A percentile compares a stretch with the other conserved stretches of the same genome.
Evolutionary conservation across 257 asterid species (phyloP).

Genomic region (Linaria vulgaris): DNA sequence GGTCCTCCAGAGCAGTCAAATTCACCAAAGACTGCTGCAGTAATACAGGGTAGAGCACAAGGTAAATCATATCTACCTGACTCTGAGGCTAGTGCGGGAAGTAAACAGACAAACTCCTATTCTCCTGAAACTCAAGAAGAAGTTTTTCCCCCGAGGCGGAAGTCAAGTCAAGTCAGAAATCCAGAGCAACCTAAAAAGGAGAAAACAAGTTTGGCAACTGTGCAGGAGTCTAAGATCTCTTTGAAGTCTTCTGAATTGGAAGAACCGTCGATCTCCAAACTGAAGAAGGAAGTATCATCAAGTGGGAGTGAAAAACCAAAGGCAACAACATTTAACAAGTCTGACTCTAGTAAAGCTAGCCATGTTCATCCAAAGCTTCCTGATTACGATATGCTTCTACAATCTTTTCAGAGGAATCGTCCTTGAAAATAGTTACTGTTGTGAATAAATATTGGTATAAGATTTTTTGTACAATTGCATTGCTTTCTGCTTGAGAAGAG

Average conservation of each 20-base stretch:
- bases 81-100: constrained; percentile 23
- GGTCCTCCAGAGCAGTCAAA: constrained; percentile 27
- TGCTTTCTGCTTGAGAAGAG: constrained; percentile 14
- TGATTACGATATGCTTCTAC: constrained; percentile 63
- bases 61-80: constrained; percentile 18
- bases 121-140: constrained; percentile 30
- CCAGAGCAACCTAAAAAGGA: constrained; percentile 36
- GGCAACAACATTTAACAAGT: constrained; percentile 26
- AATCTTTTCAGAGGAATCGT: constrained; percentile 49
- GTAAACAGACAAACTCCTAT: constrained; percentile 26
- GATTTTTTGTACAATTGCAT: constrained; percentile 12
- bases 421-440: constrained; percentile 25
- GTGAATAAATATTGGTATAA: background rate
- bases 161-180: constrained; percentile 28
- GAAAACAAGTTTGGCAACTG: constrained; percentile 32
- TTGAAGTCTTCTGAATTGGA: constrained; percentile 34
- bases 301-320: constrained; percentile 31
- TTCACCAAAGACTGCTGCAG: constrained; percentile 26
- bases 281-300: constrained; percentile 27
- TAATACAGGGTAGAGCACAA: constrained; percentile 21
- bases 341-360: constrained; percentile 45
- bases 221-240: constrained; percentile 35
- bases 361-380: constrained; percentile 96
- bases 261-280: constrained; percentile 30
- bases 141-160: constrained; percentile 26